A percentile compares a stretch with the other conserved stretches of the same genome.
Conservation (phyloP, 1,284 basidiomycete genomes). For the Schizopora paradoxa region DNA sequence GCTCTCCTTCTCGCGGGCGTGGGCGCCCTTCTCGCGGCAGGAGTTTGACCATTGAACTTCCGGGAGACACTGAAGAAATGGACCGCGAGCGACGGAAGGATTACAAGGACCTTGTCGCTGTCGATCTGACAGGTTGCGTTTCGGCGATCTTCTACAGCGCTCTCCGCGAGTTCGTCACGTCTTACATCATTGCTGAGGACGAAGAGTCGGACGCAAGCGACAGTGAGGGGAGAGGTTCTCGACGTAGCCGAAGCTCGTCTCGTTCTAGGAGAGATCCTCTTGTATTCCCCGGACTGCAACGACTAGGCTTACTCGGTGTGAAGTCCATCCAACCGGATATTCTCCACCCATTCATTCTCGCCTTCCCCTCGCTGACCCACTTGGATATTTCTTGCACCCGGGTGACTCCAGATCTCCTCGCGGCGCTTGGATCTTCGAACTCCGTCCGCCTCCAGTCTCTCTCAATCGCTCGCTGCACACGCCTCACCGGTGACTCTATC, state of each 20-base stretch:
- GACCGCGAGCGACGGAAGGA: slow-evolving; percentile 69
- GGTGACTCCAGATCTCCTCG: slow-evolving; percentile 71
- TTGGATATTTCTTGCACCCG: slow-evolving; percentile 88
- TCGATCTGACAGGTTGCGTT: slow-evolving; percentile 94
- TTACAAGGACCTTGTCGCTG: slow-evolving; percentile 78
- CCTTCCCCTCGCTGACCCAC: slow-evolving; percentile 85
- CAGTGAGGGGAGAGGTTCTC: slow-evolving; percentile 33
- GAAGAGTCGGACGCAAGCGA: slow-evolving; percentile 43
- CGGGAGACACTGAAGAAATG: slow-evolving; percentile 57
- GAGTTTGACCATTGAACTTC: slow-evolving; percentile 39
- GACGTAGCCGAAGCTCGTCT: slow-evolving; percentile 29
- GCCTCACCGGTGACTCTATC: slow-evolving; percentile 77
- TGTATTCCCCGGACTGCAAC: slow-evolving; percentile 71
- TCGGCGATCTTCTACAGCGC: slow-evolving; percentile 84
- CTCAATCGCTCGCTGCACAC: slow-evolving; percentile 84
- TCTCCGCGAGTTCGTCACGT: slow-evolving; percentile 76
- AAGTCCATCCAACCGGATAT: slow-evolving; percentile 71
- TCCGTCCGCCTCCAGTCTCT: slow-evolving; percentile 73
- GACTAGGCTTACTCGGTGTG: slow-evolving; percentile 82
- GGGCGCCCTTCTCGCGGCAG: slow-evolving; percentile 68
- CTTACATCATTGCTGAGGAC: slow-evolving; percentile 48
- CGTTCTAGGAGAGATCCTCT: slow-evolving; percentile 42
- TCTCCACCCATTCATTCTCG: slow-evolving; percentile 76
- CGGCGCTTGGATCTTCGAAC: slow-evolving; percentile 55
- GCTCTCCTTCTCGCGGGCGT: slow-evolving; percentile 59